Base-by-base conservation (phyloP, 164 flowering plant genomes). In the Buxus sempervirens region DNA sequence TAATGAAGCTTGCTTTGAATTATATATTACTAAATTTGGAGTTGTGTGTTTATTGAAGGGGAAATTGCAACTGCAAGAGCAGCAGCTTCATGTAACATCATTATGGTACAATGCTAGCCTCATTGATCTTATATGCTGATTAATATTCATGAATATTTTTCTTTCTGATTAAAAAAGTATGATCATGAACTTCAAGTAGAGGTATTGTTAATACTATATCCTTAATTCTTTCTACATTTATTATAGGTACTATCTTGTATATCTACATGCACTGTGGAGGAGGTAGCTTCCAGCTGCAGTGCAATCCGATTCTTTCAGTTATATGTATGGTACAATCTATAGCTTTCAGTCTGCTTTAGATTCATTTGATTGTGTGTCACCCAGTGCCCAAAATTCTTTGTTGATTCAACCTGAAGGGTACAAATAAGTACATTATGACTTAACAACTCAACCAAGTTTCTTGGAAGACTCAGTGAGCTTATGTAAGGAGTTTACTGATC, bases 31-130 rank as follows among this genome's bases (percentile, higher is more conserved):
- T 65, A 19, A 26, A 21, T 19, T 24, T 72, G 49, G 56, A 32
- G 12, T 23, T 66, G 65, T 54, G 24, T 67, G 27, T 48, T 62
- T 45, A 0, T 56, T 15, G 24, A 74, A 93, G 96, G 98, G 54
- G 98, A 89, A 80, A 65, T 82, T 51, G 93, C 95, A 22, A 93
- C 98, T 20, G 91, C 96, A 28, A 84, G 81, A 84, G 96, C 90
- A 74, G 90, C 90, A 9, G 91, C 93, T 54, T 77, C 91, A 41
- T 80, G 84, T 72, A 78, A 83, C 68, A 82, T 84, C 5, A 89
- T 89, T 58, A 93, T 90, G 97, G 96, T 93, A 80, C 10, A 60
- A 36, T 26, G 20, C 21, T 6, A 41, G 12, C 45, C 45, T 41
- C 45, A 41, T 18, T 56, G 5, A 32, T 16, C 13, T 41, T 24